Base-by-base conservation (phyloP, 1,284 basidiomycete genomes). In the Trichosporon sp. region DNA sequence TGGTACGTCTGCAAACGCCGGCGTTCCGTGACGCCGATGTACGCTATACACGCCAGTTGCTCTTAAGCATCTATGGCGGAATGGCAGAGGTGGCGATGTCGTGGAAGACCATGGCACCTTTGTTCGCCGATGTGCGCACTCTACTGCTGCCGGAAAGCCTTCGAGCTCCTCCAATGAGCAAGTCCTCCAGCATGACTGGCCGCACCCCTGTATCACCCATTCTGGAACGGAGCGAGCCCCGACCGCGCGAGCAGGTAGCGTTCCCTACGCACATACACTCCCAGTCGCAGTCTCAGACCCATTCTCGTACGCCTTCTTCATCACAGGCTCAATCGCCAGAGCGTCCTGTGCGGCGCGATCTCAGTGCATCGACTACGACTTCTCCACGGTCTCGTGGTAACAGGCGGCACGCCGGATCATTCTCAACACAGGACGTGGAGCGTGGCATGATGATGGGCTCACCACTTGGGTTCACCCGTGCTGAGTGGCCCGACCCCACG, bases 381-480 rank as follows among this genome's bases (percentile, higher is more conserved):
- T 65, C 63, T 1, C 67, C 67, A 0, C 49, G 49, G n/a, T 54
- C 49, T 5, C 74, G 54, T 79, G 62, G 86, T 83, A 71, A 85
- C 84, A 66, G 85, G 1, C 84, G 93, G 23, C 91, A 95, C 76
- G 93, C 90, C 1, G 93, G 93, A 6, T 95, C 92, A 0, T 96
- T 95, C 82, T 94, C 91, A 69, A 88, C 85, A 34, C 90, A 92
- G 74, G 93, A 96, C 75, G 89, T 96, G 1, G 88, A 95, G 76
- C 87, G 91, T 62, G 93, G 93, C 36, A 91, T 88, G 78, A 83
- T 86, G 61, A 81, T 95, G 68, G 89, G 91, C 1, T 79, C 80
- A 6, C 74, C 76, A 3, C 60, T 65, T 61, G 59, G 49, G 16
- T 33, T 29, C 52, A 60, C 64, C n/a, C 61, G 61, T 14, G 58